Evolutionary conservation across 2,329 filamentous ascomycete genomes (phyloP).

Genomic region (Cladosporium phlei): DNA sequence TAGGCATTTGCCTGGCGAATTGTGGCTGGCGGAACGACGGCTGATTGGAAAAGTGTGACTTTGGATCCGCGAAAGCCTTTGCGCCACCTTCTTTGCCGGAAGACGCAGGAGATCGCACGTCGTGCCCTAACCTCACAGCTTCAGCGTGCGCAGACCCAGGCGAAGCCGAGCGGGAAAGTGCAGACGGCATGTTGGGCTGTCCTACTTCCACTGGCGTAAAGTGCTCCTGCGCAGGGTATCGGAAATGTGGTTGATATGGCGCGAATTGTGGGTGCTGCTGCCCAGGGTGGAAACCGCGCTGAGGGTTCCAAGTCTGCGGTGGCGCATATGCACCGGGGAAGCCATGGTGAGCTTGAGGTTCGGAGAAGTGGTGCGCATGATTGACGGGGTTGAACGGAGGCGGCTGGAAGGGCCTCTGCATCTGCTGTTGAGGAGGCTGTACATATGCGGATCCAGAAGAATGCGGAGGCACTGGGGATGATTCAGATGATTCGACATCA

Average conservation of each 20-base stretch:
- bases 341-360: slow-evolving; percentile 14
- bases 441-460: slow-evolving; percentile 19
- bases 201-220: slow-evolving; percentile 18
- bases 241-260: slow-evolving; percentile 17
- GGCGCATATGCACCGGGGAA: slow-evolving; percentile 14
- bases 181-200: neutral
- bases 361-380: slow-evolving; percentile 27
- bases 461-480: slow-evolving; percentile 34
- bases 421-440: slow-evolving; percentile 15
- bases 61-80: neutral
- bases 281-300: slow-evolving; percentile 16
- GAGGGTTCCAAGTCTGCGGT: slow-evolving; percentile 15
- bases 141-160: slow-evolving; percentile 8
- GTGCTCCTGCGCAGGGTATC: slow-evolving; percentile 24
- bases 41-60: slow-evolving; percentile 1
- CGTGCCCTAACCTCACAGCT: neutral
- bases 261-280: slow-evolving; percentile 1
- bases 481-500: slow-evolving; percentile 33
- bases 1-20: slow-evolving; percentile 1
- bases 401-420: slow-evolving; percentile 19
- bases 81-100: neutral
- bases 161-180: slow-evolving; percentile 9
- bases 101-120: neutral
- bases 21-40: slow-evolving; percentile 2
- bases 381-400: slow-evolving; percentile 25